Evolutionary conservation across 352 stramenopile genomes (phyloP).

Genomic region (Phytopythium ostracodes): DNA sequence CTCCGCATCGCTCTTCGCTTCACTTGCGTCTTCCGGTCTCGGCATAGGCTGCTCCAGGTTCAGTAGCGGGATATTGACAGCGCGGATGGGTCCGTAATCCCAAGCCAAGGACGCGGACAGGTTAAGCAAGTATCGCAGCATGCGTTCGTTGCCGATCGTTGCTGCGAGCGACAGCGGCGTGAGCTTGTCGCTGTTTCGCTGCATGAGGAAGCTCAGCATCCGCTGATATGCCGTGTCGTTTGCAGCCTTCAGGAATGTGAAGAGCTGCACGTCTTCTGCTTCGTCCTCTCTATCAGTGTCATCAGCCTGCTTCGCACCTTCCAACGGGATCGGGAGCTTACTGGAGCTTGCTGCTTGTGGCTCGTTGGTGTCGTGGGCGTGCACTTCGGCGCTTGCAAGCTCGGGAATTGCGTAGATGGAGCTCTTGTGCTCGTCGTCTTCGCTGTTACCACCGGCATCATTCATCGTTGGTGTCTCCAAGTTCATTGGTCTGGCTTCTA

Average conservation of each 20-base stretch:
- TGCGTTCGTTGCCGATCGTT: constrained; percentile 38
- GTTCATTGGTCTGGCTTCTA: background rate
- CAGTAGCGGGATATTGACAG: constrained; percentile 42
- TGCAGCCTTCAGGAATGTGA: constrained; percentile 29
- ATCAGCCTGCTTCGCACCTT: background rate
- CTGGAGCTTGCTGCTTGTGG: background rate
- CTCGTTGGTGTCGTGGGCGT: background rate
- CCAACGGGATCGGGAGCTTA: background rate
- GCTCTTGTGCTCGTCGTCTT: background rate
- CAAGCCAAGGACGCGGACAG: constrained; percentile 41
- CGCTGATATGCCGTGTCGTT: constrained; percentile 23
- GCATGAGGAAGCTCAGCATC: constrained; percentile 37
- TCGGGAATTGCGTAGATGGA: background rate
- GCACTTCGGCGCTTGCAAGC: background rate
- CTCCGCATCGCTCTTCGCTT: constrained; percentile 5
- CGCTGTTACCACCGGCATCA: background rate
- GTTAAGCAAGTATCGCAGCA: constrained; percentile 60
- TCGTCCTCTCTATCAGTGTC: background rate
- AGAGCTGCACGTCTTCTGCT: constrained; percentile 14
- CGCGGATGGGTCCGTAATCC: constrained; percentile 54
- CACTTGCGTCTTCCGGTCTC: background rate
- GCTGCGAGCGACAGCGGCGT: constrained; percentile 56
- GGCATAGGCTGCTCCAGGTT: constrained; percentile 47
- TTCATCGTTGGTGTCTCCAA: background rate
- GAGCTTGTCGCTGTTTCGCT: constrained; percentile 48